A percentile compares a stretch with the other conserved stretches of the same genome.
Conservation (phyloP, 2,329 filamentous ascomycete species). For the Aspergillus novoparasiticus region DNA sequence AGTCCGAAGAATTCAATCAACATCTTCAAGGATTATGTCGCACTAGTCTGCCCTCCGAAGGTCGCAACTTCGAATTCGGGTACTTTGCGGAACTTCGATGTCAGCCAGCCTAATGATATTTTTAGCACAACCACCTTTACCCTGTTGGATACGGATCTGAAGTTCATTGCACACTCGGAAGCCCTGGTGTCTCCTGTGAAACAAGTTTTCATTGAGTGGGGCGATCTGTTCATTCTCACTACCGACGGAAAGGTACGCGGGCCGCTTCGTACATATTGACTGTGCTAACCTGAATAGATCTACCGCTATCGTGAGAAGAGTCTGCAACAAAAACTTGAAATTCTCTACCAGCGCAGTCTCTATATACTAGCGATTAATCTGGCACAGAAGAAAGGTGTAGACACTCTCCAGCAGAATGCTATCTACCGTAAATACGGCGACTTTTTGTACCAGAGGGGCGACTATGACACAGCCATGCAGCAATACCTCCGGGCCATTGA, state of each 20-base stretch:
- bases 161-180: constrained; percentile 88
- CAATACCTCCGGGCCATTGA: constrained; percentile 97
- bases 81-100: constrained; percentile 72
- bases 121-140: constrained; percentile 89
- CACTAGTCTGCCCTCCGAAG: constrained; percentile 78
- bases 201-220: constrained; percentile 83
- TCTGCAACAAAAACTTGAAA: constrained; percentile 86
- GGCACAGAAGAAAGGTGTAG: constrained; percentile 84
- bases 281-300: constrained; percentile 56
- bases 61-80: constrained; percentile 59
- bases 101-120: constrained; percentile 71
- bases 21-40: constrained; percentile 82
- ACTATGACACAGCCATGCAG: constrained; percentile 98
- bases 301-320: constrained; percentile 88
- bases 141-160: constrained; percentile 85
- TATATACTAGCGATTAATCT: constrained; percentile 90
- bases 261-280: not conserved
- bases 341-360: constrained; percentile 90
- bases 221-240: constrained; percentile 84
- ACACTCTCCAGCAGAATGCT: constrained; percentile 77
- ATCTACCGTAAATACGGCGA: constrained; percentile 96
- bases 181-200: constrained; percentile 79
- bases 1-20: constrained; percentile 81
- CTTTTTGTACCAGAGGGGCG: constrained; percentile 88
- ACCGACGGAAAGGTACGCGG: constrained; percentile 80